Conservation (phyloP, 768 basidiomycete genomes). For the Mycena crocata region DNA sequence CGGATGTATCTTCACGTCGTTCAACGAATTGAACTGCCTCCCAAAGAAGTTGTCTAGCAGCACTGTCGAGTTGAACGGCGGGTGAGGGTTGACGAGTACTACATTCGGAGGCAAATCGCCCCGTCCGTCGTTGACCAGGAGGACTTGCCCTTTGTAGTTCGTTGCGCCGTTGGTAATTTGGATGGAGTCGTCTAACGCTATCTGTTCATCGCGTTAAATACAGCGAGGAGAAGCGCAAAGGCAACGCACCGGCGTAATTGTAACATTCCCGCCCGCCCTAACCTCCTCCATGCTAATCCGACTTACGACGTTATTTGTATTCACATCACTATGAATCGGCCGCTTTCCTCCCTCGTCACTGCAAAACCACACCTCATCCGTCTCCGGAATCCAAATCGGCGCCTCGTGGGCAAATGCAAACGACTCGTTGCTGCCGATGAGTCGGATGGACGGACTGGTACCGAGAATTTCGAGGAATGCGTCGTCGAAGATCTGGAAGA, state of each 20-base stretch:
- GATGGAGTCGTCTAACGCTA: constrained; percentile 54
- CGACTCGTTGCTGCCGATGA: constrained; percentile 67
- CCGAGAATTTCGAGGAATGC: constrained; percentile 71
- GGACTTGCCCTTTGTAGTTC: constrained; percentile 60
- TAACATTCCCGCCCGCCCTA: constrained; percentile 4
- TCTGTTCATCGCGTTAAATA: background rate
- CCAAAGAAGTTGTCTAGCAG: constrained; percentile 83
- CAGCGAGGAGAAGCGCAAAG: background rate
- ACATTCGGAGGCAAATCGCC: constrained; percentile 5
- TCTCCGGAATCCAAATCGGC: constrained; percentile 71
- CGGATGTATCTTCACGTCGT: constrained; percentile 77
- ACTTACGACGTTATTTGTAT: constrained; percentile 67
- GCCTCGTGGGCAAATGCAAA: constrained; percentile 85
- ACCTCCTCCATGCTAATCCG: background rate
- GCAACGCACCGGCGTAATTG: constrained; percentile 6
- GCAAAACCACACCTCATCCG: constrained; percentile 77
- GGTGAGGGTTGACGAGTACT: constrained; percentile 68
- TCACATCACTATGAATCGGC: constrained; percentile 67
- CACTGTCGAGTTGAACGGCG: constrained; percentile 66
- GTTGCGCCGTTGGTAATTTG: constrained; percentile 72
- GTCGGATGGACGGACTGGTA: constrained; percentile 61
- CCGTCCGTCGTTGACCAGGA: constrained; percentile 70
- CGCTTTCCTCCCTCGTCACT: constrained; percentile 71
- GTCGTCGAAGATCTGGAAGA: constrained; percentile 63
- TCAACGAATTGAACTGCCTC: constrained; percentile 80